These are phyloP conservation scores for Dryas octopetala DNA, from an alignment of 306 rosid genomes.

Conservation along the genomic window DNA sequence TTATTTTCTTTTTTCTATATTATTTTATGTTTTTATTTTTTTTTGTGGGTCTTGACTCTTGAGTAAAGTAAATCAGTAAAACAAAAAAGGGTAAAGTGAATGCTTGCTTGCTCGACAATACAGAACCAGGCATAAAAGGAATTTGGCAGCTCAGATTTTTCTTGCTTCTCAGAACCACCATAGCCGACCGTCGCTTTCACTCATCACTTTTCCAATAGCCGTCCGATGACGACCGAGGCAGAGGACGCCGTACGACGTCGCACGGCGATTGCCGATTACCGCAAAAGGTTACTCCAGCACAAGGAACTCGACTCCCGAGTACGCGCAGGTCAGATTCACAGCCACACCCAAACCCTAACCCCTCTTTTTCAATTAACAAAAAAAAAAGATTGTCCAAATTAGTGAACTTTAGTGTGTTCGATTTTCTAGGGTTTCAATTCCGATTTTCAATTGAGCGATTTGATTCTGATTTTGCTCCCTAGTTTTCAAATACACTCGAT, in stretches of 20 bases:
- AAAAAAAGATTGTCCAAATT: background rate
- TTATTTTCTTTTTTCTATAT: too few species aligned
- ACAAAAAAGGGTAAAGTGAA: background rate
- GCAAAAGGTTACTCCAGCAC: conserved; percentile 82
- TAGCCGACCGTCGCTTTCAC: too few species aligned
- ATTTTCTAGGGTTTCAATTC: conserved; percentile 7
- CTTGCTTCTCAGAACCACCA: background rate
- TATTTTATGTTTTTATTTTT: too few species aligned
- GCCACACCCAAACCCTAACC: conserved; percentile 12
- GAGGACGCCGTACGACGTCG: conserved; percentile 78
- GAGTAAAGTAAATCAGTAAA: background rate
- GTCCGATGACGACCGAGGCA: conserved; percentile 51
- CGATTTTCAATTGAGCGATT: background rate
- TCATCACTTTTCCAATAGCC: too few species aligned
- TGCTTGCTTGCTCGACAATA: conserved; percentile 10
- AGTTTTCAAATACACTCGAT: background rate
- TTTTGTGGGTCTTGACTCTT: too few species aligned
- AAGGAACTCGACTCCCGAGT: conserved; percentile 86
- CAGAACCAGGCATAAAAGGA: background rate
- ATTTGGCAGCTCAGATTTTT: background rate
- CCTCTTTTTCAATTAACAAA: background rate
- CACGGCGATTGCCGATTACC: conserved; percentile 58
- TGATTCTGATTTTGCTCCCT: background rate
- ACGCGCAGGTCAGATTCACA: conserved; percentile 64
- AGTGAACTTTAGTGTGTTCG: background rate